Percentiles rank a stretch among this genome's conserved stretches.
These are phyloP conservation scores for Leucosporidium creatinivorum DNA, from an alignment of 768 basidiomycete species.

Conservation along the genomic window DNA sequence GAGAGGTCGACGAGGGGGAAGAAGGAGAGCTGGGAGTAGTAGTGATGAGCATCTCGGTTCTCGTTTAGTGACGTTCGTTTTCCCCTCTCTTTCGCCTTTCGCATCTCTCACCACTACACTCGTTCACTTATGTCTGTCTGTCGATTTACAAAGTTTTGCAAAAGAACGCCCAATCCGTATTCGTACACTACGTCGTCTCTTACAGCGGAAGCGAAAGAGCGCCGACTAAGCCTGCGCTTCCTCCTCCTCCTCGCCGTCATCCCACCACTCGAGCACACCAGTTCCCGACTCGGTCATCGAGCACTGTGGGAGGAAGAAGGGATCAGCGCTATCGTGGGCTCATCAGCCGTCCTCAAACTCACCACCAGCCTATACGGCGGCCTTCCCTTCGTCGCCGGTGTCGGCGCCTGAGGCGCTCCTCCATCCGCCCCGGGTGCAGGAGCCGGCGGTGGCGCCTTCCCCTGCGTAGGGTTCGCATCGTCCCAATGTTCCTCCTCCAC, in stretches of 20 bases:
- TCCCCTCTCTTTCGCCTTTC: too few relatives aligned
- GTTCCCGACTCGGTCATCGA: conserved; percentile 44
- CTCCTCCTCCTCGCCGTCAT: conserved; percentile 33
- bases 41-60: too few relatives aligned
- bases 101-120: too few relatives aligned
- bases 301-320: conserved; percentile 32
- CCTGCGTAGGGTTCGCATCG: conserved; percentile 33
- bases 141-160: too few relatives aligned
- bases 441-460: background rate
- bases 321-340: background rate
- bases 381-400: conserved; percentile 20
- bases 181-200: too few relatives aligned
- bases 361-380: conserved; percentile 42
- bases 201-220: too few relatives aligned
- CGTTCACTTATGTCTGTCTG: too few relatives aligned
- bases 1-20: too few relatives aligned
- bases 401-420: background rate
- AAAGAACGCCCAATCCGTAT: too few relatives aligned
- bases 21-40: too few relatives aligned
- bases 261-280: conserved; percentile 45
- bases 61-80: too few relatives aligned
- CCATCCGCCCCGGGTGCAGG: background rate
- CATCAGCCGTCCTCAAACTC: conserved; percentile 11
- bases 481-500: conserved; percentile 35
- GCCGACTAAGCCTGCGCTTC: background rate